Evolutionary conservation across 495 filamentous ascomycete species (phyloP), one percentile per base, ranked within the genome.

Genomic region (Cercophora scortea): DNA sequence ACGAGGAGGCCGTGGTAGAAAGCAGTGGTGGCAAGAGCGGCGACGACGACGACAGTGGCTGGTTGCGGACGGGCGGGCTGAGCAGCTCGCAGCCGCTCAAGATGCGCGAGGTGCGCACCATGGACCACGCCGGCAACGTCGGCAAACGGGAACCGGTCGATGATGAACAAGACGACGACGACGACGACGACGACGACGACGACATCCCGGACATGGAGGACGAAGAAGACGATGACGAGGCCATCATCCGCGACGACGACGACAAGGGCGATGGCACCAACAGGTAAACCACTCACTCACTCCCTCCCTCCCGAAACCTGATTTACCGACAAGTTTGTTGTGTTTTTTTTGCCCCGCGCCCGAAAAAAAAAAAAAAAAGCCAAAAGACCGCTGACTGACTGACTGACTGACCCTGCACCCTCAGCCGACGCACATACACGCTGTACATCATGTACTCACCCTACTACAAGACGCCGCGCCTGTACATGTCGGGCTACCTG

Each of bases 101-200:
- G 63, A 81, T 82, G 39, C 69, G 79, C 48, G 90, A 96, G 70
- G 90, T 96, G 44, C 71, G 88, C 56, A 95, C 89, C 0, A 80
- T 94, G 44, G 89, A 94, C 63, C 89, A 93, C 61, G 78, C 79
- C 33, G 87, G 86, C 18, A 84, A 87, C 59, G 78, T 88, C 11
- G 88, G 88, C 8, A 88, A 88, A 54, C 77, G 80, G 33, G 86
- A 88, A 55, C 72, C 75, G 16, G 83, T 84, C 25, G 83, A 88
- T 11, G 89, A 90, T 5, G 88, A 91, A 44, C 88, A 91, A 43
- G 93, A 96, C 62, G 95, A 96, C 53, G 90, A 90, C 0, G 93
- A 97, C 67, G 96, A 96, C 88, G 93, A 97, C 60, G 93, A 98
- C 61, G 92, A 96, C 49, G 92, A 97, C 58, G 93, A 97, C 53